Evolutionary conservation across 2,329 filamentous ascomycete genomes (phyloP).

Genomic region (Talaromyces sp.): DNA sequence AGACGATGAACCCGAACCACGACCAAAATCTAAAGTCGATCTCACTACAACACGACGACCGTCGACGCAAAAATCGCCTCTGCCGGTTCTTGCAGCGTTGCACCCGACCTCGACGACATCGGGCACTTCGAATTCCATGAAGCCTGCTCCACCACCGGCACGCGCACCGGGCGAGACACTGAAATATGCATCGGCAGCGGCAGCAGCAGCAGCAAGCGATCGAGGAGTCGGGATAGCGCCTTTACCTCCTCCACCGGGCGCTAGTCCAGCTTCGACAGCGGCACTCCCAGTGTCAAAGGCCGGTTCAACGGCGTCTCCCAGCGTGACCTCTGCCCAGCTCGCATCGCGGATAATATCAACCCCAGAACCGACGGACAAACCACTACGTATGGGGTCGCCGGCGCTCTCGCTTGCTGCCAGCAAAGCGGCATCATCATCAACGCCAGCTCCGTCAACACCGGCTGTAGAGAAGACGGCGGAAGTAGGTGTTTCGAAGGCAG

Average conservation of each 20-base stretch:
- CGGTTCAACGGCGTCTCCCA: conserved; percentile 55
- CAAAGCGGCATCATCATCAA: conserved; percentile 34
- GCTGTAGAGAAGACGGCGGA: conserved; percentile 43
- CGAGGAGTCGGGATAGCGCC: conserved; percentile 86
- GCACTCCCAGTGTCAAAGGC: conserved; percentile 46
- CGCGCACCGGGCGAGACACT: conserved; percentile 82
- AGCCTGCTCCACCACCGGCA: conserved; percentile 80
- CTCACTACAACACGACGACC: conserved; percentile 59
- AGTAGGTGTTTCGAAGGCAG: conserved; percentile 31
- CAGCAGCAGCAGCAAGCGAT: conserved; percentile 84
- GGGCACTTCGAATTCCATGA: conserved; percentile 65
- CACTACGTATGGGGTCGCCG: conserved; percentile 47
- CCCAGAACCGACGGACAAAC: conserved; percentile 36
- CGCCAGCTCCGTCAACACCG: conserved; percentile 43
- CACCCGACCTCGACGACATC: conserved; percentile 53
- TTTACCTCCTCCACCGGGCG: conserved; percentile 78
- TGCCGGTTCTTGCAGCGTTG: conserved; percentile 86
- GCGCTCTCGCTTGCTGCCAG: conserved; percentile 36
- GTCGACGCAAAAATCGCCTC: conserved; percentile 88
- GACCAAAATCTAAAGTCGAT: conserved; percentile 55
- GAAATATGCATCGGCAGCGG: conserved; percentile 95
- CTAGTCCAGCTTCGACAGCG: conserved; percentile 45
- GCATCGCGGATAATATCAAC: conserved; percentile 35
- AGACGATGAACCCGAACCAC: conserved; percentile 59
- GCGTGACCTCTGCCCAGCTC: conserved; percentile 44